These are phyloP conservation scores for Hanseniaspora meyeri DNA, from an alignment of 805 yeast genomes.

Conservation along the genomic window DNA sequence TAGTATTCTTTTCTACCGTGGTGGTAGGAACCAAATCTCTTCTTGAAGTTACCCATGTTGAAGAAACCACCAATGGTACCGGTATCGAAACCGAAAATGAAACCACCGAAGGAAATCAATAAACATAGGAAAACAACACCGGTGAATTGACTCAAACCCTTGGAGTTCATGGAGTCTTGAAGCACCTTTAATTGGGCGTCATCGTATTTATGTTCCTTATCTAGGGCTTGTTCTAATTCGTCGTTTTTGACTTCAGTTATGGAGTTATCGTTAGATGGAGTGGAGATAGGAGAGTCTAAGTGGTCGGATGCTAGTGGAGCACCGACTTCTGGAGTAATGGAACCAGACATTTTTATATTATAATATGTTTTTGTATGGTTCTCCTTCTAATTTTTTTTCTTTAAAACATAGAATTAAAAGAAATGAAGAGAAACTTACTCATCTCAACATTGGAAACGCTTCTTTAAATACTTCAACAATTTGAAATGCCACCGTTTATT, in stretches of 20 bases:
- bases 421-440: too few species aligned
- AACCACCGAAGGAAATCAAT: constrained; percentile 54
- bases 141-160: constrained; percentile 17
- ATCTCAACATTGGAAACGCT: too few species aligned
- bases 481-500: background rate
- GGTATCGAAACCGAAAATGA: constrained; percentile 65
- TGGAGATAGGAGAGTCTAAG: constrained; percentile 3
- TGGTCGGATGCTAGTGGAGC: background rate
- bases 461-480: background rate
- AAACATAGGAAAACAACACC: constrained; percentile 22
- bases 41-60: constrained; percentile 45
- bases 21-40: constrained; percentile 39
- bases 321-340: constrained; percentile 9
- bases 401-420: background rate
- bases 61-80: constrained; percentile 67
- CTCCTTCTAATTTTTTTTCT: background rate
- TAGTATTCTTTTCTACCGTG: constrained; percentile 29
- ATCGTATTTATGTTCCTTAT: constrained; percentile 6
- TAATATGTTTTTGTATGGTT: background rate
- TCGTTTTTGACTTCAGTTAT: constrained; percentile 6
- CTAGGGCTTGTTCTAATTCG: background rate
- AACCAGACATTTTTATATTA: constrained; percentile 8
- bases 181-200: constrained; percentile 9
- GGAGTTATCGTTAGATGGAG: constrained; percentile 7
- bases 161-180: constrained; percentile 16